Conservation (phyloP, 331 rosid genomes). For the Pyrus hybrid region DNA sequence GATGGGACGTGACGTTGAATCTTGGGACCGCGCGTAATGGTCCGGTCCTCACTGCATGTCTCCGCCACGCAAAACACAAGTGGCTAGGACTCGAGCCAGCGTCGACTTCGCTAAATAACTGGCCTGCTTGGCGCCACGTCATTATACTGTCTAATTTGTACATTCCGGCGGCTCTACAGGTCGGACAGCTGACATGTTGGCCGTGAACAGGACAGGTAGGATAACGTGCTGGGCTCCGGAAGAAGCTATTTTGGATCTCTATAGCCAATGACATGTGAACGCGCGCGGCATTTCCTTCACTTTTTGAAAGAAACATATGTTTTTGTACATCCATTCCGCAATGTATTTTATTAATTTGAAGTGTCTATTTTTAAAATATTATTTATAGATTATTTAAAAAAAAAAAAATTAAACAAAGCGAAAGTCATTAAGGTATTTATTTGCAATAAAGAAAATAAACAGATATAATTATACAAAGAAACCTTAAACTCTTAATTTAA, state of each 20-base stretch:
- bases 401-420: too few relatives aligned
- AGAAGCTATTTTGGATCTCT: neutral
- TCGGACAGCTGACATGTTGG: neutral
- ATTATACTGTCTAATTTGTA: neutral
- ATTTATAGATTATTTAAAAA: too few relatives aligned
- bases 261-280: neutral
- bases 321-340: too few relatives aligned
- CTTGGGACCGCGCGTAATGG: neutral
- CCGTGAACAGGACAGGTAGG: neutral
- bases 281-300: neutral
- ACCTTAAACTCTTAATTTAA: accelerated
- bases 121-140: slow-evolving; percentile 11
- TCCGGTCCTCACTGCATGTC: neutral
- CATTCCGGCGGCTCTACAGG: neutral
- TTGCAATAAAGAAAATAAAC: too few relatives aligned
- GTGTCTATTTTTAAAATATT: accelerated
- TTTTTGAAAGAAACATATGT: neutral
- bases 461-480: too few relatives aligned
- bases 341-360: too few relatives aligned
- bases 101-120: neutral
- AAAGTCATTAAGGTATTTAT: too few relatives aligned
- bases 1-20: neutral
- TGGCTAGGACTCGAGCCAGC: slow-evolving; percentile 8
- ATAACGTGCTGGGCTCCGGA: slow-evolving; percentile 1
- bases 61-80: slow-evolving; percentile 12